phyloP scores from a whole-genome alignment of 495 filamentous ascomycete genomes.

The Penicillium macrosclerotiorum region DNA sequence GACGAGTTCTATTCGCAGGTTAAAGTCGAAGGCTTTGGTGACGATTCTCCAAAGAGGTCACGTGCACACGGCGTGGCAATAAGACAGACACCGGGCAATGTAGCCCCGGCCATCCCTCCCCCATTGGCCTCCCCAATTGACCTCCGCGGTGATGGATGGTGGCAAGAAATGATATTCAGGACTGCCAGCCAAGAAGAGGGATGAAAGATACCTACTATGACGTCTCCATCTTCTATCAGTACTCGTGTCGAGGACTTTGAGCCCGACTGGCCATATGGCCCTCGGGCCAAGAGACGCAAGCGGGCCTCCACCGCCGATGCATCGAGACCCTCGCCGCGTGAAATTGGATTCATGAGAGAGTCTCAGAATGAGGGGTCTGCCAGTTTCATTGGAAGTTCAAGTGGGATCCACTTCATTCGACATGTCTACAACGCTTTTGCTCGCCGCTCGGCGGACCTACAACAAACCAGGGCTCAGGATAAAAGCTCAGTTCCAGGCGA shows the following conservation, averaged over 20 bases:
- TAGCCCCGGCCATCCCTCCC: no score
- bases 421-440: conserved; percentile 46
- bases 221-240: conserved; percentile 17
- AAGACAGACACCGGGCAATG: no score
- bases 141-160: no score
- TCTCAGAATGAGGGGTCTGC: conserved; percentile 32
- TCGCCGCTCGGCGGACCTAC: conserved; percentile 34
- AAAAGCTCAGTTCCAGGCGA: conserved; percentile 44
- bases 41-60: no score
- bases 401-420: conserved; percentile 50
- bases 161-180: no score
- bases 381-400: conserved; percentile 48
- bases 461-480: conserved; percentile 26
- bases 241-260: conserved; percentile 18
- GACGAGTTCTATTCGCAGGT: no score
- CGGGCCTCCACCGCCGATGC: conserved; percentile 21
- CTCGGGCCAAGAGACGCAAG: conserved; percentile 30
- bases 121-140: no score
- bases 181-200: not conserved
- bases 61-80: no score
- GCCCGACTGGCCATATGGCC: conserved; percentile 17
- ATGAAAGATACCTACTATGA: conserved; percentile 6
- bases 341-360: conserved; percentile 42
- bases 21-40: no score
- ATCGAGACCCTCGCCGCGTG: conserved; percentile 28